Evolutionary conservation across 805 yeast species (phyloP), one percentile per base, ranked within the genome.

Genomic region (Candida pseudoglaebosa): DNA sequence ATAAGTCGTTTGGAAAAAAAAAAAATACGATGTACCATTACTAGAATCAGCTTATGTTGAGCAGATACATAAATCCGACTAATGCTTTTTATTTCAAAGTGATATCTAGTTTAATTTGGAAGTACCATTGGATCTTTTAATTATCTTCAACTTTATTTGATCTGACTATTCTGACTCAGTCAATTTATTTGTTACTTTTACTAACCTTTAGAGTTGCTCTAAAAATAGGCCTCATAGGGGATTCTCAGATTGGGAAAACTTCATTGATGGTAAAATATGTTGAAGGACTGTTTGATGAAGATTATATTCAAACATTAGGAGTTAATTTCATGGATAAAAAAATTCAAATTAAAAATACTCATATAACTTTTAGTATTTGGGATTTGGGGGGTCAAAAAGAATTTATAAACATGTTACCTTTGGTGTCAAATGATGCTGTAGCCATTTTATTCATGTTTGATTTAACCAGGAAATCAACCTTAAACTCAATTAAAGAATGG

Each of bases 381-480:
- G 99, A 91, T 61, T 66, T 91, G 9, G 99, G 99, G 17, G 99
- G 99, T 1, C 95, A 90, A 52, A 77, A 86, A 37, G 97, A 93
- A 60, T 91, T 88, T 62, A 86, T 89, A 39, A 91, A 91, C 58
- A 91, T 91, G 99, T 68, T 93, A 28, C 96, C 97, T 16, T 69
- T 91, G 41, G 96, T 91, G 10, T 83, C 95, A 12, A 80, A 84
- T 47, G 97, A 90, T 45, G 93, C 98, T 0, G 93, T 89, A 10
- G 95, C 96, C 1, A 78, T 91, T 18, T 69, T 91, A 31, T 89
- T 90, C 52, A 80, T 86, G 82, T 91, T 68, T 68, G 98, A 91
- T 61, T 65, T 91, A 42, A 86, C 96, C 1, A 72, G 96, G 33
- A 86, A 84, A 46, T 78, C 89, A 19, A 87, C 96, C 0, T 70